Base-by-base conservation (phyloP, 2,329 filamentous ascomycete species). In the Annulohypoxylon truncatum region DNA sequence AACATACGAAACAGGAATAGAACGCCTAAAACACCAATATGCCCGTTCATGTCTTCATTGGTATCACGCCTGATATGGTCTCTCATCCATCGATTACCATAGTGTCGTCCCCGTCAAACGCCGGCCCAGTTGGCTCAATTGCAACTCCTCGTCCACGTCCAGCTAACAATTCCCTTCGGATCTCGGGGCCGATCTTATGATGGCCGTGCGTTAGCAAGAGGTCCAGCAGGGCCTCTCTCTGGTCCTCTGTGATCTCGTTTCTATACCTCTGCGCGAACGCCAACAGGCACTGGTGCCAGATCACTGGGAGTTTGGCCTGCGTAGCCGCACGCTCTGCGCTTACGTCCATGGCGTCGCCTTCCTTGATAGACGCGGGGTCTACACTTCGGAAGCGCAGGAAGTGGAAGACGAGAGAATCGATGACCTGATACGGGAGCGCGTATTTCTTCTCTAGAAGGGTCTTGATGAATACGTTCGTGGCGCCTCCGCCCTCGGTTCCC, bases 371-470 rank as follows among this genome's bases (percentile, higher is more conserved):
- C 2, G 85, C 83, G 2, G 89, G 86, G 67, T 92, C 89, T 24
- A 88, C 85, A 56, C 87, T 91, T 31, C 92, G 87, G 83, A 97
- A 97, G 13, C 96, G 91, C 67, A 98, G 79, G 79, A 99, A 99
- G 79, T 99, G 95, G 82, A 98, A 98, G 8, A 99, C 96, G 1
- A 98, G 83, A 1, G 94, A 91, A 74, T 99, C 96, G 52, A 99
- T 90, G 57, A 97, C 95, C 79, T 97, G 95, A 82, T 92, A 97
- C 0, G 95, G 96, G 9, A 99, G 84, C 0, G 96, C 96, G 73
- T 99, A 98, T 77, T 96, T 96, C 86, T 99, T 99, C 80, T 97
- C 95, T 3, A 99, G 83, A 35, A 99, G 86, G 0, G 93, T 90
- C 76, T 93, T 93, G 81, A 99, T 97, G 80, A 99, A 96, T 72